Evolutionary conservation across 768 basidiomycete genomes (phyloP).

Genomic region (Multifurca ochricompacta): DNA sequence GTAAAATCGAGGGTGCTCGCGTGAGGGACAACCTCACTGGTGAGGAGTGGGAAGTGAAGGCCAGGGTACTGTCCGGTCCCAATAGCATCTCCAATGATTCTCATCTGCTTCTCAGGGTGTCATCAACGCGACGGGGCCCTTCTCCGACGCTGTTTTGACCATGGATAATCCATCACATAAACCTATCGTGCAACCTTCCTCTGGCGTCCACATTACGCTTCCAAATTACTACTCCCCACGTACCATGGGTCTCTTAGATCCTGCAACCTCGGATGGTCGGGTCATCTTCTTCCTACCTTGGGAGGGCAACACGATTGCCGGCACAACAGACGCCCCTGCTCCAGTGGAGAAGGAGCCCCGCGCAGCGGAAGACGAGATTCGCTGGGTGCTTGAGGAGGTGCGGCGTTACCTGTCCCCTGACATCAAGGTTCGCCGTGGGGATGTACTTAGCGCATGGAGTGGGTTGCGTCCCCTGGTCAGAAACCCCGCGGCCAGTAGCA

Average conservation of each 20-base stretch:
- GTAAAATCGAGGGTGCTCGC: constrained; percentile 64
- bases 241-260: constrained; percentile 92
- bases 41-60: constrained; percentile 71
- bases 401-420: constrained; percentile 82
- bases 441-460: constrained; percentile 93
- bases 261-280: constrained; percentile 89
- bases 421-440: constrained; percentile 88
- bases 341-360: constrained; percentile 65
- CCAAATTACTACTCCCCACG: constrained; percentile 96
- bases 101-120: constrained; percentile 49
- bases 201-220: constrained; percentile 93
- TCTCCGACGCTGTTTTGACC: constrained; percentile 75
- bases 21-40: constrained; percentile 80
- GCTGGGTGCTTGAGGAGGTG: constrained; percentile 94
- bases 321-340: constrained; percentile 87
- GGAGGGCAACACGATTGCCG: constrained; percentile 96
- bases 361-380: constrained; percentile 88
- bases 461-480: constrained; percentile 87
- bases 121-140: constrained; percentile 96
- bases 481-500: constrained; percentile 65
- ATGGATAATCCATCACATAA: constrained; percentile 72
- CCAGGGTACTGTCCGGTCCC: constrained; percentile 44
- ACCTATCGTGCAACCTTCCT: constrained; percentile 87
- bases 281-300: constrained; percentile 99
- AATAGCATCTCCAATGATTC: background rate